Conservation (phyloP, 2,329 filamentous ascomycete species). For the Beauveria varroae region DNA sequence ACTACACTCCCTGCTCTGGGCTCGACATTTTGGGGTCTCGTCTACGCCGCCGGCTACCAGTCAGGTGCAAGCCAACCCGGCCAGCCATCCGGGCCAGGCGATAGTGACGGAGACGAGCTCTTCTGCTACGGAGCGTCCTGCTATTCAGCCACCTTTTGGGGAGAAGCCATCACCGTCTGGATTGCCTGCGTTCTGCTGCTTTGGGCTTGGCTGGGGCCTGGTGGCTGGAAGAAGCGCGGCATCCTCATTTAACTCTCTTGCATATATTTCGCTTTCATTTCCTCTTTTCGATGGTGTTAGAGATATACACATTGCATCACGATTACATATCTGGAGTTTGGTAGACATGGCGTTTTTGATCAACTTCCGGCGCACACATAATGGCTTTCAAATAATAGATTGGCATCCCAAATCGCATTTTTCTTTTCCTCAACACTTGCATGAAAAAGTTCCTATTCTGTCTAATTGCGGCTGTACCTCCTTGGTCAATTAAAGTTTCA, state of each 20-base stretch:
- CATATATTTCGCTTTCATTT: neutral
- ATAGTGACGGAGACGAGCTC: conserved; percentile 35
- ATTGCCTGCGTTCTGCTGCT: conserved; percentile 63
- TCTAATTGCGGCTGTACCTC: neutral
- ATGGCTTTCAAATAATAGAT: neutral
- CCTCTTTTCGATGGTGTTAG: neutral
- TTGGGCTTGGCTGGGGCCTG: conserved; percentile 73
- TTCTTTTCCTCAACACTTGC: neutral
- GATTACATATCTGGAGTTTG: neutral
- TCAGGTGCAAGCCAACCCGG: conserved; percentile 43
- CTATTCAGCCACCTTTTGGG: conserved; percentile 79
- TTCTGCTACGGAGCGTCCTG: conserved; percentile 78
- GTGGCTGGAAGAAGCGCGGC: conserved; percentile 69
- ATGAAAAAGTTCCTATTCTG: neutral
- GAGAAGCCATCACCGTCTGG: conserved; percentile 74
- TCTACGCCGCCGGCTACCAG: conserved; percentile 82
- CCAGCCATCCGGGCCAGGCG: conserved; percentile 22
- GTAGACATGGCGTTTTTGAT: neutral
- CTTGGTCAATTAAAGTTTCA: conserved; percentile 5
- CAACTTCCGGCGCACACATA: neutral
- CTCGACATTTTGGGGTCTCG: conserved; percentile 79
- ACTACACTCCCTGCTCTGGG: conserved; percentile 85
- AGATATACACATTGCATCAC: neutral
- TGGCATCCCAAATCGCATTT: neutral
- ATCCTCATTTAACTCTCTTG: conserved; percentile 49